A percentile compares a stretch with the other conserved stretches of the same genome.
Conservation (phyloP, 768 basidiomycete species). For the Lentinula lateritia region DNA sequence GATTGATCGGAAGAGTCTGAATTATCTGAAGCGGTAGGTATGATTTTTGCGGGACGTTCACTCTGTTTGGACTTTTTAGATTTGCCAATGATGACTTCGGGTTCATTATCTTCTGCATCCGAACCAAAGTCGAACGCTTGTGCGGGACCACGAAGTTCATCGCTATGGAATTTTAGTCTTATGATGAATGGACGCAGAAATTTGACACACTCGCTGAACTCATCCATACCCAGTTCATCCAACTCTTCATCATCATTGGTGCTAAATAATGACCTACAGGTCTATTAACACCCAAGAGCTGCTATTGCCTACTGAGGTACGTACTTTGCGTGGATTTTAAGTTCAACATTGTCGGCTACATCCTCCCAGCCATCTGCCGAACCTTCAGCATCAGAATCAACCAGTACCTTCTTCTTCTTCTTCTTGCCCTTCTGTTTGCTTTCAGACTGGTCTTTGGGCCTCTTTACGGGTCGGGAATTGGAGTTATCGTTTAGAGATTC, state of each 20-base stretch:
- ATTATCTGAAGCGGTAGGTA: conserved; percentile 47
- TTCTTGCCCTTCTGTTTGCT: conserved; percentile 18
- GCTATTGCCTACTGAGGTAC: not conserved
- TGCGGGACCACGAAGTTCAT: conserved; percentile 44
- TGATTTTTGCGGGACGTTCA: conserved; percentile 41
- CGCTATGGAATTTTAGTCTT: conserved; percentile 26
- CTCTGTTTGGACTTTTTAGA: conserved; percentile 50
- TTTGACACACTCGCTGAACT: conserved; percentile 25
- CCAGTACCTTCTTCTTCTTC: conserved; percentile 30
- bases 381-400: conserved; percentile 17
- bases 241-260: conserved; percentile 43
- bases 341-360: conserved; percentile 42
- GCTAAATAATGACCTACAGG: conserved; percentile 38
- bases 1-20: conserved; percentile 42
- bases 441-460: conserved; percentile 31
- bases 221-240: conserved; percentile 39
- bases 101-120: conserved; percentile 48
- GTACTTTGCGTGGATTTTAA: conserved; percentile 39
- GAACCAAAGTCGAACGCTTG: conserved; percentile 65
- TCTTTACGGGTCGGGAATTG: conserved; percentile 37
- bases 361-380: conserved; percentile 60
- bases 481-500: conserved; percentile 29
- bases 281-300: not conserved
- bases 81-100: conserved; percentile 27
- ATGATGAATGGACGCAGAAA: not conserved